phyloP scores from a whole-genome alignment of 331 rosid species.

The Telfairia occidentalis region DNA sequence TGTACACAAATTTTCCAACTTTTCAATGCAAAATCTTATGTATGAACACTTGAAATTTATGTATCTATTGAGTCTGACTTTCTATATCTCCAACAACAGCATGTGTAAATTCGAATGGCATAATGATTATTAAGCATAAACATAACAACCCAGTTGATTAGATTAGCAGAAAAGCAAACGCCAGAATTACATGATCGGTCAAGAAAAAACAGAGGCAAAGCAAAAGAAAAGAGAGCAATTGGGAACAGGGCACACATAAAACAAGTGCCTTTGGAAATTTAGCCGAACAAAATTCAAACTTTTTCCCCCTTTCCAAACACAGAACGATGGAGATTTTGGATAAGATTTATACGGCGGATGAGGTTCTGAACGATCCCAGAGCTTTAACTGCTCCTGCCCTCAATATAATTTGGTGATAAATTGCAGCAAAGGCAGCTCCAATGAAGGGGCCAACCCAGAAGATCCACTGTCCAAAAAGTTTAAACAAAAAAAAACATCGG shows the following conservation, averaged over 20 bases:
- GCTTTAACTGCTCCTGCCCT: conserved; percentile 45
- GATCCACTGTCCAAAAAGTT: conserved; percentile 7
- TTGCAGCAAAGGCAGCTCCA: conserved; percentile 75
- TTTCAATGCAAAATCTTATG: neutral
- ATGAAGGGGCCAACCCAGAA: conserved; percentile 51
- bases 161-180: neutral
- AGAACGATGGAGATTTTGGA: neutral
- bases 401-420: conserved; percentile 39
- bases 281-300: neutral
- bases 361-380: conserved; percentile 27
- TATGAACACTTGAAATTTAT: neutral
- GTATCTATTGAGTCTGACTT: neutral
- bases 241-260: neutral
- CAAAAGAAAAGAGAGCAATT: neutral
- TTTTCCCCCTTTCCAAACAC: neutral
- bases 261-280: neutral
- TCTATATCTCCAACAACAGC: neutral
- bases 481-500: no score
- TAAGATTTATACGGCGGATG: conserved; percentile 13
- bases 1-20: neutral
- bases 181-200: neutral
- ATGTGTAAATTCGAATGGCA: neutral
- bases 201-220: neutral
- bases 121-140: neutral
- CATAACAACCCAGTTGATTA: neutral